Conservation (phyloP, 306 rosid species). For the Rubus idaeus region DNA sequence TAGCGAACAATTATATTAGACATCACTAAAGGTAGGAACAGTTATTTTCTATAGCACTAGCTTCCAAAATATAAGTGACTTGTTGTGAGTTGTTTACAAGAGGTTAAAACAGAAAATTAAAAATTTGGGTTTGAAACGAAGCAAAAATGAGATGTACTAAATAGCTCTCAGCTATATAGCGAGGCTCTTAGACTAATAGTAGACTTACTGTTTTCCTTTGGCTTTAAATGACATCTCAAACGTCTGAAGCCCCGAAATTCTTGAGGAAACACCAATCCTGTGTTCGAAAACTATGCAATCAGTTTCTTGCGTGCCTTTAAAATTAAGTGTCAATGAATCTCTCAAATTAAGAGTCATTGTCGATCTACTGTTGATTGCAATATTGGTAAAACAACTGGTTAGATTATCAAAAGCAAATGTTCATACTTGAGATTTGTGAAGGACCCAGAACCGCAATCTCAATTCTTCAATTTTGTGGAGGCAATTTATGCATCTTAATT, state of each 20-base stretch:
- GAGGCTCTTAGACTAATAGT: neutral
- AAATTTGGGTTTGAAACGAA: neutral
- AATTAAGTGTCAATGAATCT: neutral
- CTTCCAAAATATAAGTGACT: neutral
- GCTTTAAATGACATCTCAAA: slow-evolving; percentile 28
- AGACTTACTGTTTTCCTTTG: slow-evolving; percentile 43
- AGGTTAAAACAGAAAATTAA: neutral
- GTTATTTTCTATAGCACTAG: too few species aligned
- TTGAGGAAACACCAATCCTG: slow-evolving; percentile 50
- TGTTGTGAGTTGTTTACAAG: neutral
- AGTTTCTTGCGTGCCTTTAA: too few species aligned
- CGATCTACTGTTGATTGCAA: neutral
- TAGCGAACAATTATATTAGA: neutral
- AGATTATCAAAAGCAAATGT: neutral
- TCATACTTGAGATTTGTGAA: too few species aligned
- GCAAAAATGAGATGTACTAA: neutral
- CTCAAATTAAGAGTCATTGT: neutral
- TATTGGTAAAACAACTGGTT: neutral
- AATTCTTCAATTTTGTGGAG: too few species aligned
- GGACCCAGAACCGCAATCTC: too few species aligned
- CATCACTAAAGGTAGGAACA: neutral
- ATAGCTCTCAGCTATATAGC: neutral
- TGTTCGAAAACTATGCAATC: slow-evolving; percentile 7
- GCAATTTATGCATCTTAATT: too few species aligned
- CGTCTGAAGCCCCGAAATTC: slow-evolving; percentile 46